A percentile compares a stretch with the other conserved stretches of the same genome.
Conservation (phyloP, 495 filamentous ascomycete genomes). For the Penicilliopsis zonata region DNA sequence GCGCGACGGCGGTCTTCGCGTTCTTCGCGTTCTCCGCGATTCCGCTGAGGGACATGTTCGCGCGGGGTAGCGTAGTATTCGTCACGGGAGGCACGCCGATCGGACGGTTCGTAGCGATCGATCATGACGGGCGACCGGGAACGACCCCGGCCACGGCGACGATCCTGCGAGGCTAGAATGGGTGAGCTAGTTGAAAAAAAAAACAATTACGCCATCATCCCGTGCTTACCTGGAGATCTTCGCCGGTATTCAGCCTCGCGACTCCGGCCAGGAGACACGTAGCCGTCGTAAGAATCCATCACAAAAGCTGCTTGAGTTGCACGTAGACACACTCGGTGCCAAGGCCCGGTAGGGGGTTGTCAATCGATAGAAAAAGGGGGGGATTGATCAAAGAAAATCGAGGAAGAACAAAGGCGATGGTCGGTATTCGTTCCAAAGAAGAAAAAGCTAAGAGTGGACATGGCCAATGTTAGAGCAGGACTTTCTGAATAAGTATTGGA, state of each 20-base stretch:
- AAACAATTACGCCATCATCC: constrained; percentile 11
- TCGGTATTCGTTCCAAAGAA: too few relatives aligned
- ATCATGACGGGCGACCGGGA: constrained; percentile 63
- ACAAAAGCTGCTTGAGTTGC: constrained; percentile 28
- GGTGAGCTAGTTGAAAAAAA: background rate
- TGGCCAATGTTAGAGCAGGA: constrained; percentile 27
- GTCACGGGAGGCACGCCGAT: constrained; percentile 36
- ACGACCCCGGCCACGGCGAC: constrained; percentile 40
- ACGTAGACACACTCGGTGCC: constrained; percentile 27
- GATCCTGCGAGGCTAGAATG: constrained; percentile 30
- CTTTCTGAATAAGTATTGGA: constrained; percentile 6
- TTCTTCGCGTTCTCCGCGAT: constrained; percentile 53
- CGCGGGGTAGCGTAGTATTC: constrained; percentile 41
- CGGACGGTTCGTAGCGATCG: constrained; percentile 59
- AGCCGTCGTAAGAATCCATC: constrained; percentile 35
- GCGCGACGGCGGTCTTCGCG: constrained; percentile 55
- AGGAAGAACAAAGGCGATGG: constrained; percentile 3
- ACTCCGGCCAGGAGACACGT: constrained; percentile 25
- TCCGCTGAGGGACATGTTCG: constrained; percentile 59
- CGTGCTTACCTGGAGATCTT: constrained; percentile 38
- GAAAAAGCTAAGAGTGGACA: constrained; percentile 26
- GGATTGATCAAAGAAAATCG: too few relatives aligned
- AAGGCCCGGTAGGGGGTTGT: too few relatives aligned
- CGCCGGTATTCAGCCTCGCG: constrained; percentile 37
- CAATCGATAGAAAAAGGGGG: too few relatives aligned